Base-by-base conservation (phyloP, 768 basidiomycete species). In the Agaricus bisporus region DNA sequence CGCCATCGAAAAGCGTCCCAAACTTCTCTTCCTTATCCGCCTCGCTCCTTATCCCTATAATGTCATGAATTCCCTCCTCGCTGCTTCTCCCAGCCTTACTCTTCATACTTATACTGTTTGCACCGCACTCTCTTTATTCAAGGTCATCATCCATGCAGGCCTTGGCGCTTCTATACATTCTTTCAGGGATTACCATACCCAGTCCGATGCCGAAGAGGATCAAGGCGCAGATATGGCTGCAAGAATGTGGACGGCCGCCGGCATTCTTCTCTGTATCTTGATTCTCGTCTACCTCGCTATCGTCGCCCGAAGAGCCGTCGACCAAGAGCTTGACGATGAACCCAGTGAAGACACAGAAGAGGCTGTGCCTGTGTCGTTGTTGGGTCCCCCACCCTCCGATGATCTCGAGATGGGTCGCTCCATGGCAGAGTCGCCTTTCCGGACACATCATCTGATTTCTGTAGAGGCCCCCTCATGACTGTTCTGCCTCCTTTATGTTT, bases 41-140 rank as follows among this genome's bases (percentile, higher is more conserved):
- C 77, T 94, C 51, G 92, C 89, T n/a, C 91, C 91, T 3, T 91
- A 92, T 65, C 90, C 88, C 0, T 91, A 88, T 73, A 95, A 95
- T 71, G 88, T 95, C 63, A 91, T 95, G 84, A 97, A 95, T 73
- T 90, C 88, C 63, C 82, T 97, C 45, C 80, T 97, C 45, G 92
- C 94, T 7, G 89, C 91, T 2, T 83, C 88, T n/a, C 85, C 85
- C 29, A 82, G 86, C 5, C 81, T 95, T 60, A 85, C 85, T 4
- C 75, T 94, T 58, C 76, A 76, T 58, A 91, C 88, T 22, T 93
- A 92, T 73, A 80, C 83, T 38, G 64, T 80, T 47, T 86, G 88
- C 74, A 92, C 94, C 20, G 85, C 85, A 12, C 75, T 93, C 51
- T 87, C 88, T 52, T 77, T 95, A 50, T 82, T 91, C 81, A 95